Conservation (phyloP, 2,329 filamentous ascomycete genomes). For the Plenodomus biglobosus region DNA sequence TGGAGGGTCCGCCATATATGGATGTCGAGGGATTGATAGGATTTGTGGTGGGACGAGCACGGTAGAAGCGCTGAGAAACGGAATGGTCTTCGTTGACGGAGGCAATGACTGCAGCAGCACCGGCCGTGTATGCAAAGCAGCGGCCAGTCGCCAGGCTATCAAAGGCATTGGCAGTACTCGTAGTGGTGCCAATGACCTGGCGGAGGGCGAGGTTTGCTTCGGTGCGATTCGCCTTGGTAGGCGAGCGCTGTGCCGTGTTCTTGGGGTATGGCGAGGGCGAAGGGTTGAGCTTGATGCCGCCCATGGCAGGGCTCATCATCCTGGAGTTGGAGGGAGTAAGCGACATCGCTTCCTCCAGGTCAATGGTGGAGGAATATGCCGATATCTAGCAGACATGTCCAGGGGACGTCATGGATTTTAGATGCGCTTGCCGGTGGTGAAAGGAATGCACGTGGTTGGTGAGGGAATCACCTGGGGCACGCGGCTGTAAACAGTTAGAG, state of each 20-base stretch:
- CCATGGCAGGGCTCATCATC: slow-evolving; percentile 47
- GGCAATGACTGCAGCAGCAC: slow-evolving; percentile 89
- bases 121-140: slow-evolving; percentile 86
- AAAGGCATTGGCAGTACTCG: slow-evolving; percentile 80
- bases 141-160: slow-evolving; percentile 71
- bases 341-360: slow-evolving; percentile 41
- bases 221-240: slow-evolving; percentile 53
- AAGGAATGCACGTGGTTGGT: slow-evolving; percentile 18
- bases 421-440: slow-evolving; percentile 16
- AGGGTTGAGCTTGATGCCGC: slow-evolving; percentile 59
- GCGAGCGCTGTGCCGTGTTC: slow-evolving; percentile 64
- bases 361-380: slow-evolving; percentile 27
- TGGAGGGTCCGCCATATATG: slow-evolving; percentile 57
- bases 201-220: slow-evolving; percentile 66
- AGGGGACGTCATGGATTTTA: slow-evolving; percentile 29
- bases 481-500: slow-evolving; percentile 3
- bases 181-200: slow-evolving; percentile 89
- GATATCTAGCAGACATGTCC: slow-evolving; percentile 30
- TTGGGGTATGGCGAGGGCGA: slow-evolving; percentile 65
- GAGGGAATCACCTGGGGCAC: slow-evolving; percentile 22
- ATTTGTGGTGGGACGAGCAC: slow-evolving; percentile 72
- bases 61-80: slow-evolving; percentile 81
- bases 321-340: slow-evolving; percentile 45
- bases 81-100: slow-evolving; percentile 68
- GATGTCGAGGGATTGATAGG: slow-evolving; percentile 65